phyloP scores from a whole-genome alignment of 2,329 filamentous ascomycete species.

The Fusarium coicis region DNA sequence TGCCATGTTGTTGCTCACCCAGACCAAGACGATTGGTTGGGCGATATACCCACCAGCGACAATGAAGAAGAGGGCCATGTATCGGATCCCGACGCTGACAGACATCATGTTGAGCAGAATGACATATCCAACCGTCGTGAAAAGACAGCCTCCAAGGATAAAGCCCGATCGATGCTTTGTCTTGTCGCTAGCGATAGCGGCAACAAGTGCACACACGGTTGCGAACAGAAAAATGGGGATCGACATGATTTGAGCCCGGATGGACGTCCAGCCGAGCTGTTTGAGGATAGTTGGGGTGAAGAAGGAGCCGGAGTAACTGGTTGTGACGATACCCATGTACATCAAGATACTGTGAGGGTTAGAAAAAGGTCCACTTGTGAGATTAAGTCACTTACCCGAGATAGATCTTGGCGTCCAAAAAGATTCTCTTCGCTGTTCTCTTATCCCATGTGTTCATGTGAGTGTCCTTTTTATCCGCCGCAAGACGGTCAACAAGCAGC shows the following conservation, averaged over 20 bases:
- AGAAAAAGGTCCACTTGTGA: rapidly evolving
- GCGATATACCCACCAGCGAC: background rate
- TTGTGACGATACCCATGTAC: background rate
- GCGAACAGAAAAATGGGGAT: background rate
- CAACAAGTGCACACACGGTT: background rate
- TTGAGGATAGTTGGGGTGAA: background rate
- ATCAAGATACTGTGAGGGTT: background rate
- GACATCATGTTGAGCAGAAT: background rate
- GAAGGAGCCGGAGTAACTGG: background rate
- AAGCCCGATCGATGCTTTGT: background rate
- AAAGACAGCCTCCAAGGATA: background rate
- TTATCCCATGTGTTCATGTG: background rate
- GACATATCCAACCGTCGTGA: background rate
- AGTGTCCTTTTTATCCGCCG: background rate
- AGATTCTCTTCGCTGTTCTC: background rate
- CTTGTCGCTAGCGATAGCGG: background rate
- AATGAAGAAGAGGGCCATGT: background rate
- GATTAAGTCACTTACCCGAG: background rate
- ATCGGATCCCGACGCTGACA: background rate
- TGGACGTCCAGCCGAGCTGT: background rate
- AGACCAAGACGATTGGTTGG: background rate
- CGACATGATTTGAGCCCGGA: background rate
- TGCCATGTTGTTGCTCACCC: background rate
- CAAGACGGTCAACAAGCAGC: background rate
- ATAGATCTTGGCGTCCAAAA: background rate